Evolutionary conservation across 129 eudicot species (phyloP).

Genomic region (Artemisia argyi): DNA sequence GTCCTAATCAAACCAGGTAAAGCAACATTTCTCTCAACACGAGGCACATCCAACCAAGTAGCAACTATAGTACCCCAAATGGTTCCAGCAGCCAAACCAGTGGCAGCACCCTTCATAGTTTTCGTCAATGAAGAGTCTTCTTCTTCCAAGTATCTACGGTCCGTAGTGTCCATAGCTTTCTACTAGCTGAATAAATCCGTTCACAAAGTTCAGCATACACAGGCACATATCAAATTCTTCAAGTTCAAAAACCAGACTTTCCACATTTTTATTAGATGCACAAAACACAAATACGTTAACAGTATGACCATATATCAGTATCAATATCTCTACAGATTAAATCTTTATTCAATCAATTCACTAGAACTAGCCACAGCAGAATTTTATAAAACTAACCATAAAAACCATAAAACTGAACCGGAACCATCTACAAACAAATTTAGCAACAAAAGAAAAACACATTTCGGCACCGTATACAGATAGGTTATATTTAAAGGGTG

Average conservation of each 20-base stretch:
- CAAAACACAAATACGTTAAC: constrained; percentile 3
- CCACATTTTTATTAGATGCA: neutral
- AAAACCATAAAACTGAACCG: no score
- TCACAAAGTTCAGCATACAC: constrained; percentile 16
- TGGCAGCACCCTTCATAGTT: constrained; percentile 68
- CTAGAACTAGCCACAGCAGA: neutral
- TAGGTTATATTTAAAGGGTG: no score
- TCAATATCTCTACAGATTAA: neutral
- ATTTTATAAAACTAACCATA: no score
- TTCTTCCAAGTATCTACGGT: constrained; percentile 75
- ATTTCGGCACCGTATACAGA: no score
- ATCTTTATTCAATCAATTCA: constrained; percentile 14
- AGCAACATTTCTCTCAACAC: constrained; percentile 91
- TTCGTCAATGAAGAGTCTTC: constrained; percentile 66
- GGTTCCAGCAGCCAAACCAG: constrained; percentile 88
- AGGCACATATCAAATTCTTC: neutral
- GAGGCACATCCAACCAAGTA: constrained; percentile 95
- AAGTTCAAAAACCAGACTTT: neutral
- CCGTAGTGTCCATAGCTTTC: constrained; percentile 62
- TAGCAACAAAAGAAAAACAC: no score
- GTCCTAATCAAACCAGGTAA: constrained; percentile 85
- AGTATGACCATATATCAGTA: neutral
- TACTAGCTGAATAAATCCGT: neutral
- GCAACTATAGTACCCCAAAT: constrained; percentile 93
- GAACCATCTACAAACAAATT: no score